Evolutionary conservation across 176 grass and related monocot species (phyloP), one percentile per base, ranked within the genome.

Genomic region (Zoysia pacifica): DNA sequence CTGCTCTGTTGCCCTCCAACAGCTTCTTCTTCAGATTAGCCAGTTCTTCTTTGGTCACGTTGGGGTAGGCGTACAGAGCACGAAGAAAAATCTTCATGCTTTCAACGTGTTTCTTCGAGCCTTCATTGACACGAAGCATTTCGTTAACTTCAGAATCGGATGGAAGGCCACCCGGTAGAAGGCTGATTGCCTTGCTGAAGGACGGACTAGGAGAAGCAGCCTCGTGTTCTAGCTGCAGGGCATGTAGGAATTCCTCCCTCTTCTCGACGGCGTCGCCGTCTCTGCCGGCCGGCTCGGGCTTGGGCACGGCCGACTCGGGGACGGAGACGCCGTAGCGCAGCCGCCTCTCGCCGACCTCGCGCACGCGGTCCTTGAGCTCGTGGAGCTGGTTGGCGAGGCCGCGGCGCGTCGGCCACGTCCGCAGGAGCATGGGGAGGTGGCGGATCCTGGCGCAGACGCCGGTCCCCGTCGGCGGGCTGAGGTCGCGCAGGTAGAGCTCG

Each of bases 371-470:
- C 58, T 61, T 61, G 58, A 61, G 58, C 7, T 61, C 19, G 7
- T 1, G 7, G 58, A 61, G 6, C 6, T 61, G 0, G 0, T 11
- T 35, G 58, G 58, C 58, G 19, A 61, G 19, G 2, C 11, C 9
- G 19, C 9, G n/a, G 7, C n/a, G 18, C 56, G 3, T 60, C 2
- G 3, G 4, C 2, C 3, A 56, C 5, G 2, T 11, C 12, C 0
- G 0, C 5, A 4, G 16, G 66, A 0, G 2, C 13, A 0, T 5
- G 19, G 2, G 2, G 53, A 72, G 0, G 56, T 2, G 38, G 3
- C 1, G 2, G 0, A 65, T 0, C 2, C 0, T 2, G 7, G n/a
- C 58, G 5, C 40, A 1, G 44, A 5, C 2, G 40, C 48, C 2
- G 2, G 2, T 0, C 19, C 11, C 1, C 11, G 28, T 28, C 11